Evolutionary conservation across 805 yeast genomes (phyloP), one percentile per base, ranked within the genome.

Genomic region (Candida ficus): DNA sequence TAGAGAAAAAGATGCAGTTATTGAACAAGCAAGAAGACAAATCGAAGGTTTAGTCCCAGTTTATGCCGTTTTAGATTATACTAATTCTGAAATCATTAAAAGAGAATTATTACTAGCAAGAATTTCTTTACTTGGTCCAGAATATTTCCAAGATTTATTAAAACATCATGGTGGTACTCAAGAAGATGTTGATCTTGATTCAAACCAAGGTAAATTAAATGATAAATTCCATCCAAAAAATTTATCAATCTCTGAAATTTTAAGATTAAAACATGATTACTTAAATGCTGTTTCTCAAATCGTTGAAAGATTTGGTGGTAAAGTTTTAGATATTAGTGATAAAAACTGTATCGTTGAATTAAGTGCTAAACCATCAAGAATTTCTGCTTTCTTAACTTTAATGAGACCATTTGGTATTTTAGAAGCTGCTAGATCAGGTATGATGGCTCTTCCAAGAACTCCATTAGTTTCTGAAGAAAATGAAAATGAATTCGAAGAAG

Each of bases 361-460:
- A 52, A 74, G 86, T 49, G 99, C 98, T 39, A 90, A 91, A 62
- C 99, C 98, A 28, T 78, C 85, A 39, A 79, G 97, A 64, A 75
- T 93, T 48, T 72, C 91, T 33, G 80, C 95, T 30, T 90, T 90
- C 63, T 77, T 93, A 60, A 85, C 84, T 48, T 77, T 93, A 60
- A 72, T 90, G 59, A 93, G 88, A 62, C 99, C 99, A 33, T 93
- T 93, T 60, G 99, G 99, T 58, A 81, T 93, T 43, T 75, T 93
- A 57, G 99, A 93, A 67, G 84, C 91, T 55, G 96, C 97, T 33
- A 79, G 99, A 68, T 83, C 95, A 20, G 99, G 99, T 68, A 87
- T 91, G 95, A 89, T 93, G 91, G 99, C 98, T 9, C 75, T 93
- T 56, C 95, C 98, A 58, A 82, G 97, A 75, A 87, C 98, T 37